Percentiles rank a stretch among this genome's conserved stretches.
Evolutionary conservation across 106 monocot species (phyloP).

Genomic region (Posidonia australis): DNA sequence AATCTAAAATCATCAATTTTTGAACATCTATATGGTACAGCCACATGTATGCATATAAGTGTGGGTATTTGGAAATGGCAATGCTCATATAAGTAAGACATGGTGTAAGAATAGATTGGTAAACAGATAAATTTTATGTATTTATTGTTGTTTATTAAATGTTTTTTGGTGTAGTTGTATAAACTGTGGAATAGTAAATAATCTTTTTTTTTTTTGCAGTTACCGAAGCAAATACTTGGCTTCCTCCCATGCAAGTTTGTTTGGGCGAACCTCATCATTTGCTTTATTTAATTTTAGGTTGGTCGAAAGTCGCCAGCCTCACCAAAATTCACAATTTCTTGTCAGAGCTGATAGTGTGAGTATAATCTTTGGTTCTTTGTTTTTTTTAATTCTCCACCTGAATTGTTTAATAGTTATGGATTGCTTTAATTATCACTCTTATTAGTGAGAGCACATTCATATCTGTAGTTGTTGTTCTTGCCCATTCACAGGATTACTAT

Average conservation of each 20-base stretch:
- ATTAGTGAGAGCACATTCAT: neutral
- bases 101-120: too few relatives aligned
- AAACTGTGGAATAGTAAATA: too few relatives aligned
- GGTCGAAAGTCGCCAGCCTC: conserved; percentile 17
- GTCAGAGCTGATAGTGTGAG: conserved; percentile 81
- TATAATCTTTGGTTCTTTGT: neutral
- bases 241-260: neutral
- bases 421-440: neutral
- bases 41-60: too few relatives aligned
- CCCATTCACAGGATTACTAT: conserved; percentile 69
- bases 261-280: neutral
- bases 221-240: neutral
- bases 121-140: too few relatives aligned
- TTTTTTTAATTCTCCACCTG: neutral
- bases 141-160: too few relatives aligned
- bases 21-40: too few relatives aligned
- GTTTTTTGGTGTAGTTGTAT: too few relatives aligned
- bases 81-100: too few relatives aligned
- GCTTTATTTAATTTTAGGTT: conserved; percentile 18
- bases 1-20: too few relatives aligned
- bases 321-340: conserved; percentile 41
- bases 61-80: too few relatives aligned
- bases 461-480: conserved; percentile 2
- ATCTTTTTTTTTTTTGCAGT: conserved; percentile 1
- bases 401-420: neutral